Base-by-base conservation (phyloP, 2,329 filamentous ascomycete genomes). In the Phyllosticta citrichinensis region DNA sequence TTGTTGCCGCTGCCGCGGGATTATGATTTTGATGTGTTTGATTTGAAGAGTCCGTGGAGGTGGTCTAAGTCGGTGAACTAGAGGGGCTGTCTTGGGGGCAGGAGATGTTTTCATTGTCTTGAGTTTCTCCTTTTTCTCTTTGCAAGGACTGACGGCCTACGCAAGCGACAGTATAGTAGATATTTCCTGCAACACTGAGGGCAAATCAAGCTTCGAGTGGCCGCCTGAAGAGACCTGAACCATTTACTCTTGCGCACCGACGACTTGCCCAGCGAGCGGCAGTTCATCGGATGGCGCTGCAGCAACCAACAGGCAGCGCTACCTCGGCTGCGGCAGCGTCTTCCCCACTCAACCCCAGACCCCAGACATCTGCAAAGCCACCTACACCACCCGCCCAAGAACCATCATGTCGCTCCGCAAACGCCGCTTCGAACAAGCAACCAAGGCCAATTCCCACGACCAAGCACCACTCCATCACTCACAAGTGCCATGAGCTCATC, bases 291-390 rank as follows among this genome's bases (percentile, higher is more conserved):
- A 47, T n/a, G 40, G 40, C 17, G 14, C n/a, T n/a, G n/a, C n/a
- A n/a, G n/a, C n/a, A n/a, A n/a, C 14, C 5, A n/a, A n/a, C 40
- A n/a, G 40, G 8, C 40, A n/a, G 40, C 1, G 40, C 40, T 47
- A 60, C 58, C 58, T 60, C 58, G 58, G 58, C 58, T 60, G n/a
- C 33, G 14, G 40, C 40, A 33, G 52, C 57, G 30, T 20, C 53
- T 30, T 35, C 53, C 51, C 58, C 19, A 17, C 57, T 51, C 57
- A 24, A 52, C 57, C 20, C 56, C 58, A 27, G 33, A 35, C 57
- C 57, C 35, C 57, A 33, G 57, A 60, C 53, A 25, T 40, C 51
- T 11, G 6, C n/a, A n/a, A 19, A 51, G 3, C 35, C n/a, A 17
- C 27, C 12, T 11, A 51, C 35, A 12, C 9, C n/a, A 6, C n/a